phyloP scores from a whole-genome alignment of 768 basidiomycete species.

The Psilocybe tampanensis region DNA sequence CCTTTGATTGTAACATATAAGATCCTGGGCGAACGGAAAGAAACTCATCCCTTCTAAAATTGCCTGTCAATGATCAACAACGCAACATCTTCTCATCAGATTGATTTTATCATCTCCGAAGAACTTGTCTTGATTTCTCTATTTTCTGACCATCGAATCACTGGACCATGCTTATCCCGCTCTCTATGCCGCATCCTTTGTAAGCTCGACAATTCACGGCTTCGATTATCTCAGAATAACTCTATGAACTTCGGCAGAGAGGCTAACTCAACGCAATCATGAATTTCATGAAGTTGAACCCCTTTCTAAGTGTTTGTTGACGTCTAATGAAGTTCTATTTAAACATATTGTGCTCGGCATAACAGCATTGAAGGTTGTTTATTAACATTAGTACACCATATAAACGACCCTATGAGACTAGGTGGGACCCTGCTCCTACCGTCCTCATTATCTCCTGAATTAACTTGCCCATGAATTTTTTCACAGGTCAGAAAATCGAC shows the following conservation, averaged over 20 bases:
- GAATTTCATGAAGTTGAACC: not conserved
- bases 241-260: not conserved
- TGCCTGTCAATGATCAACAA: not conserved
- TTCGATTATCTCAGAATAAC: not conserved
- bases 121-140: not conserved
- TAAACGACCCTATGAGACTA: too few species aligned
- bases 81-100: not conserved
- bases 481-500: too few species aligned
- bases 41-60: not conserved
- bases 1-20: not conserved
- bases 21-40: conserved; percentile 2
- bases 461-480: too few species aligned
- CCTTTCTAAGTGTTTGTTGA: not conserved
- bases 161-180: not conserved
- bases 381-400: too few species aligned
- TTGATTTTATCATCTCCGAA: not conserved
- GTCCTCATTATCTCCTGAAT: too few species aligned
- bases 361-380: too few species aligned
- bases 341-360: too few species aligned
- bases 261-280: not conserved
- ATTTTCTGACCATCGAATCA: not conserved
- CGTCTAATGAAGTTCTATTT: not conserved
- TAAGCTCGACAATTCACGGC: not conserved
- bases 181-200: not conserved
- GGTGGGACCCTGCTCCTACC: too few species aligned